Conservation (phyloP, 768 basidiomycete genomes). For the Hygrocybe punicea region DNA sequence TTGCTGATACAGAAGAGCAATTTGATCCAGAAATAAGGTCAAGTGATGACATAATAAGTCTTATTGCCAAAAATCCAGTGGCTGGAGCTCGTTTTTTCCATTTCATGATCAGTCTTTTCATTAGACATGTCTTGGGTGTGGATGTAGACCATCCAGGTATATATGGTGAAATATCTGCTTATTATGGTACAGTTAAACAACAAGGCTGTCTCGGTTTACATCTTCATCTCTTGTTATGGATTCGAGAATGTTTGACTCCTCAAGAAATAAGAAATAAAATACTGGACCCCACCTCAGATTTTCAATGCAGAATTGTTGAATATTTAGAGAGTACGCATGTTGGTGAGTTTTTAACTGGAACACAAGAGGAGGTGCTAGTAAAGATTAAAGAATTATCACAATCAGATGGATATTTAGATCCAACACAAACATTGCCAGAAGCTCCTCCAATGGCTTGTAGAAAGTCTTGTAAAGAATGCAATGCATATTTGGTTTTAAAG, state of each 20-base stretch:
- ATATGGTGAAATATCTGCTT: conserved; percentile 30
- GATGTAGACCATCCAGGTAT: conserved; percentile 17
- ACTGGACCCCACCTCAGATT: conserved; percentile 17
- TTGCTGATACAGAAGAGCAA: not conserved
- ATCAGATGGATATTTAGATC: conserved; percentile 13
- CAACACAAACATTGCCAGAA: conserved; percentile 21
- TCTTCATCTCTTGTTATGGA: conserved; percentile 39
- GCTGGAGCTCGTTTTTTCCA: conserved; percentile 30
- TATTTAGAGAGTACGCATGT: conserved; percentile 25
- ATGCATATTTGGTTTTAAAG: conserved; percentile 3
- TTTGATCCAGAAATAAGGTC: conserved; percentile 13
- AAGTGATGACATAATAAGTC: conserved; percentile 19
- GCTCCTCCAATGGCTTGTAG: conserved; percentile 19
- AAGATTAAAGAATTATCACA: conserved; percentile 1
- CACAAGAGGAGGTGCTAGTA: conserved; percentile 20
- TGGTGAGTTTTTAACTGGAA: conserved; percentile 32
- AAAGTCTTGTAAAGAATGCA: not conserved
- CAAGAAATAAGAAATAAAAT: conserved; percentile 32
- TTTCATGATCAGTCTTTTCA: conserved; percentile 20
- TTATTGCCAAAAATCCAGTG: too few relatives aligned
- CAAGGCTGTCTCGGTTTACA: conserved; percentile 39
- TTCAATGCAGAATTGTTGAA: conserved; percentile 15
- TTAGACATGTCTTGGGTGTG: conserved; percentile 25
- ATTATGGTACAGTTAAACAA: conserved; percentile 35
- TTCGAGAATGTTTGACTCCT: conserved; percentile 26